Evolutionary conservation across 345 rosid species (phyloP), one percentile per base, ranked within the genome.

Genomic region (Linum usitatissimum): DNA sequence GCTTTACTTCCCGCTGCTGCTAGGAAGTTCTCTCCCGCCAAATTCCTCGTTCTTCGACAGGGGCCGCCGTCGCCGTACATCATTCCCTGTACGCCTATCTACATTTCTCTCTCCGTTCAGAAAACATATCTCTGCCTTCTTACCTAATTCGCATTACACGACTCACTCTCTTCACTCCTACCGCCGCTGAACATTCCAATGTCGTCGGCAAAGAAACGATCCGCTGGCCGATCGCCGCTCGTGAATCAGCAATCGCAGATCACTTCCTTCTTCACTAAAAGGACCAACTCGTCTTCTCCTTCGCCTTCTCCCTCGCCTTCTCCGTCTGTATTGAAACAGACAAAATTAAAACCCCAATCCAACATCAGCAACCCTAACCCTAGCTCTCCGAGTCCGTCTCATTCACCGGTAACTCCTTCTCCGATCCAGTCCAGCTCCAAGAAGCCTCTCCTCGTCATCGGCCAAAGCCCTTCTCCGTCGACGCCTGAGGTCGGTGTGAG

Each of bases 141-240:
- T 2, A 21, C 57, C 57, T 21, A 28, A 18, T 28, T 55, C 28
- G 30, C 14, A 13, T 3, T 55, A 3, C 10, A 15, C 17, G 51
- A 34, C 38, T 34, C 10, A 12, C 51, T 45, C 51, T 45, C 13
- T 45, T 45, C 4, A 13, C 17, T 15, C 17, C 28, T 23, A 23
- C 28, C 51, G 15, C 51, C 13, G 51, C 14, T 13, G 17, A 45
- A 45, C 17, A 13, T 45, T 10, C 13, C 15, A 49, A 87, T 90
- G 97, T 86, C 90, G n/a, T 73, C 94, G 53, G 65, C 87, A 61
- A 87, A 90, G 61, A 88, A 88, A 42, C 89, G 65, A 34, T 80
- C 66, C 77, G 87, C 73, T 38, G 97, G 96, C 59, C 59, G 59
- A 28, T 55, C 30, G 59, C 59, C 59, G 5, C 51, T 45, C 17